Evolutionary conservation across 192 early-diverging fungal genomes (phyloP), one percentile per base, ranked within the genome.

Genomic region (Umbelopsis isabellina): DNA sequence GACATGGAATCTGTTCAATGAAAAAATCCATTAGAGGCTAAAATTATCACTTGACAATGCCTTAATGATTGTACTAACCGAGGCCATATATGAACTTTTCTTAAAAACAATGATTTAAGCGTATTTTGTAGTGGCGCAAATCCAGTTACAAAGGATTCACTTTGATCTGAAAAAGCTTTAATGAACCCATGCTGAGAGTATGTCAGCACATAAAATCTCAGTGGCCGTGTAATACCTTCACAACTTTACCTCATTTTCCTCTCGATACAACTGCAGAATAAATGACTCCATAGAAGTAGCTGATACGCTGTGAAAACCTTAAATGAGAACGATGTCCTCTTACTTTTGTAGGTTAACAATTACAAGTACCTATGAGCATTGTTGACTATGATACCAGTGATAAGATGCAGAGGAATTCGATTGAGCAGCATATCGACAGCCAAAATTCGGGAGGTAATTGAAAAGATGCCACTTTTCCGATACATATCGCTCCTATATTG

Each of bases 121-220:
- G 88, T 89, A 78, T 92, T 93, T 68, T 98, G 95, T 9, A 98
- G 75, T 22, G 95, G 95, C 55, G 91, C 89, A 70, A 97, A 91
- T 23, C 95, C 95, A 67, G 84, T 67, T 1, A 86, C 85, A 69
- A 99, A 93, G 0, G 86, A 66, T 66, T 95, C 92, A 10, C 97
- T 94, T 20, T 85, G 79, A 66, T 98, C 95, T 45, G 94, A 94
- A 55, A 99, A 91, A 0, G 95, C 97, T 74, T 97, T 96, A 76
- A 99, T 94, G 66, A 97, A 98, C 4, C 91, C 92, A 50, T 86
- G 70, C 50, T 90, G 69, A 25, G 23, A 35, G 22, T 7, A 21
- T 33, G 6, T 47, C 13, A 47, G 66, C 25, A 49, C 18, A 0
- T 22, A 13, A 21, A 16, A 2, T 12, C 3, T 18, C 16, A 30